Base-by-base conservation (phyloP, 495 filamentous ascomycete species). In the Aspergillus ostianus region DNA sequence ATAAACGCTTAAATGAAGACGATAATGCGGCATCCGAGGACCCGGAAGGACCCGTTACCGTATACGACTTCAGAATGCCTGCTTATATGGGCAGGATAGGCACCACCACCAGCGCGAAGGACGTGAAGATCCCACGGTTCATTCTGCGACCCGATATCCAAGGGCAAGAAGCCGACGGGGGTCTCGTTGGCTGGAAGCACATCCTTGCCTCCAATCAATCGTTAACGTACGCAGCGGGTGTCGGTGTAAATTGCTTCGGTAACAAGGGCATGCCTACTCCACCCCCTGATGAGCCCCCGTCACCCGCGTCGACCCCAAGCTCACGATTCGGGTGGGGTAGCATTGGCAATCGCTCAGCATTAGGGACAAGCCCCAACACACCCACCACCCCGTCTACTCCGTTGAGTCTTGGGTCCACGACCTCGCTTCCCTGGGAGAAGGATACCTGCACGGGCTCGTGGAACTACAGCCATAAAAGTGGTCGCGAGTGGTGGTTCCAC, bases 401-500 rank as follows among this genome's bases (percentile, higher is more conserved):
- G 4, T 68, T 73, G 56, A 76, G 68, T 50, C 62, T 65, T 30
- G 46, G 58, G 29, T 64, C 70, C 4, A 55, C 62, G n/a, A 58
- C 64, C 4, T 64, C 69, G 7, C 64, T 77, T 10, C 76, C 74
- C 2, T 80, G 76, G 78, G 74, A 75, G 4, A 77, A 73, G 56
- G 78, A 81, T 52, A 73, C 68, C 23, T 81, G 78, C 61, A 81
- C 73, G 26, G 78, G 78, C 19, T 73, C 76, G 26, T 81, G 78
- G 78, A 81, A 81, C 58, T 65, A 67, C 47, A 64, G 65, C 51
- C 76, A 79, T 46, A 74, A 74, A 47, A 67, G 51, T 44, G 77
- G 77, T 26, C 72, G 73, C 17, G 77, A 79, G n/a, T 81, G 78
- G 78, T 81, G 77, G 78, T 79, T 74, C 58, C 78, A 81, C 57